Base-by-base conservation (phyloP, 2,329 filamentous ascomycete genomes). In the Stemphylium lycopersici region DNA sequence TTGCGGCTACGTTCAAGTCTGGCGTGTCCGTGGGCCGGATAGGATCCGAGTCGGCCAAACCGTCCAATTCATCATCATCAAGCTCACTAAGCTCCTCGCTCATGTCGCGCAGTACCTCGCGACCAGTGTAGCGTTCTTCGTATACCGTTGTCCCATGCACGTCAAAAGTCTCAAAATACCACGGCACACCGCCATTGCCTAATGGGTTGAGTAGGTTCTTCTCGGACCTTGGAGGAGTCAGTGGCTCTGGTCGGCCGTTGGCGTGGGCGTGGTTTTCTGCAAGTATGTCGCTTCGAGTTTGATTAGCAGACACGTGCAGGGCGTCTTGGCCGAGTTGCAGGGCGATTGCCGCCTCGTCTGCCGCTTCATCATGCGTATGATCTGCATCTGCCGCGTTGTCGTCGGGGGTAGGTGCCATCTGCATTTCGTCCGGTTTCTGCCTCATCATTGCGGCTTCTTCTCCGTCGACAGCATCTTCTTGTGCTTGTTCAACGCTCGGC, bases 21-120 rank as follows among this genome's bases (percentile, higher is more conserved):
- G 65, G 61, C 26, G 58, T 60, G 46, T 70, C 70, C n/a, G 52
- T 49, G 20, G 67, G 66, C 13, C 63, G 57, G 10, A 70, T 31
- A 33, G 71, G 67, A 44, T 74, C 73, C 6, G 70, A 65, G 42
- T 70, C 72, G 32, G 73, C 73, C 22, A 76, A 65, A 15, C 89
- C 90, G 66, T 90, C 87, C 53, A 96, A 80, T 76, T 93, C 91
- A 46, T 96, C 92, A 61, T 97, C 93, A 66, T 96, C 93, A 71
- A 97, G 87, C 70, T 97, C 93, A 52, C 90, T 96, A 18, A 97
- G 81, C 64, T 93, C 90, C 74, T 96, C 93, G 66, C 90, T 96
- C 75, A 93, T 87, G 12, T 82, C 84, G 26, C 86, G 81, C 62
- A 86, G 78, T n/a, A 89, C 86, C 50, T 93, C 89, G 31, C 87